Evolutionary conservation across 169 alveolate genomes (phyloP).

Genomic region (Eimeria necatrix): DNA sequence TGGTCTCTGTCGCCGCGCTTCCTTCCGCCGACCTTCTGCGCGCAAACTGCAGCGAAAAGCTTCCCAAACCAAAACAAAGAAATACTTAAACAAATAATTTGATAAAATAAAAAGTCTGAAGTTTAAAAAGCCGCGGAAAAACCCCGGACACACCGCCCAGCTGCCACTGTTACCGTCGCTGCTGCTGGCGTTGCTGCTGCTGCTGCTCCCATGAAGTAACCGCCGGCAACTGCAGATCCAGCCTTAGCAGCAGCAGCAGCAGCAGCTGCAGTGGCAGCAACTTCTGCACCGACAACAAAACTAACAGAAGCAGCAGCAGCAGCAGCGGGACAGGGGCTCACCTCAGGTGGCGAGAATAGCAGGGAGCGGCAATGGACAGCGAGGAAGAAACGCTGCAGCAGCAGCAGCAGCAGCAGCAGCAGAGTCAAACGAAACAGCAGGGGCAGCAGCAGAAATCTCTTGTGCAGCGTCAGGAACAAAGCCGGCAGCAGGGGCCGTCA

Average conservation of each 20-base stretch:
- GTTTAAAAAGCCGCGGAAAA: too few species aligned
- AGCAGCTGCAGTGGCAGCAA: background rate
- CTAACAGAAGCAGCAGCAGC: background rate
- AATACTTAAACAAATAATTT: too few species aligned
- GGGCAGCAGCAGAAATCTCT: background rate
- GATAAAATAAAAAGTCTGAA: too few species aligned
- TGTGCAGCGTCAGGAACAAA: background rate
- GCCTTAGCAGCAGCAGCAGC: background rate
- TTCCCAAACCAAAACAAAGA: too few species aligned
- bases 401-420: background rate
- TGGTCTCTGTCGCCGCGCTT: too few species aligned
- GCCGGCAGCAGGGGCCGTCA: background rate
- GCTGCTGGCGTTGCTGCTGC: too few species aligned
- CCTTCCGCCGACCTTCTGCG: too few species aligned
- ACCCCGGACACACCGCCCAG: too few species aligned
- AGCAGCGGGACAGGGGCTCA: background rate
- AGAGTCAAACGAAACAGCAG: background rate
- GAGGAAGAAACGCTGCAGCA: background rate
- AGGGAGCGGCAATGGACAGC: background rate
- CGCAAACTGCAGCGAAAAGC: too few species aligned
- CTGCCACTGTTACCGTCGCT: too few species aligned
- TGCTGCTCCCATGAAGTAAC: too few species aligned
- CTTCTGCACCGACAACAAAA: background rate
- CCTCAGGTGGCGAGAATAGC: background rate
- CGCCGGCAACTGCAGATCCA: too few species aligned